Evolutionary conservation across 495 filamentous ascomycete genomes (phyloP).

Genomic region (Aspergillus panamensis): DNA sequence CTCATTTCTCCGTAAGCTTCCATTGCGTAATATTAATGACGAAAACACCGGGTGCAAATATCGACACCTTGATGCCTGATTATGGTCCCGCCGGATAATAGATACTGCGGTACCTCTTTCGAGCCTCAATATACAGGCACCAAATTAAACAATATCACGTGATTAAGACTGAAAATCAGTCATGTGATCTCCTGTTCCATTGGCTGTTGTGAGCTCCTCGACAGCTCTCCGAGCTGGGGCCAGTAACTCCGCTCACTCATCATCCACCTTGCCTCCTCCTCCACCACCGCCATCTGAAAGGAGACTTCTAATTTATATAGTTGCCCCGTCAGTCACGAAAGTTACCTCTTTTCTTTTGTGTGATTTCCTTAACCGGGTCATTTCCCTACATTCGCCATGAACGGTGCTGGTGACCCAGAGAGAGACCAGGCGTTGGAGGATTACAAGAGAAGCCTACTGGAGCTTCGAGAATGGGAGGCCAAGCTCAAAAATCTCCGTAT

Average conservation of each 20-base stretch:
- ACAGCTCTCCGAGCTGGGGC: constrained; percentile 25
- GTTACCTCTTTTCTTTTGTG: background rate
- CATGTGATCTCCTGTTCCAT: constrained; percentile 28
- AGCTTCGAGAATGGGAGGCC: constrained; percentile 97
- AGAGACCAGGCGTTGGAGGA: constrained; percentile 78
- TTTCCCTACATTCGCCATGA: constrained; percentile 36
- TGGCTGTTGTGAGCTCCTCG: constrained; percentile 31
- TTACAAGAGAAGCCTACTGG: constrained; percentile 89
- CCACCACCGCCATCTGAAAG: background rate
- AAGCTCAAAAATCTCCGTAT: constrained; percentile 88
- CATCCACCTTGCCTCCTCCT: constrained; percentile 12
- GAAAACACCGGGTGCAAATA: constrained; percentile 10
- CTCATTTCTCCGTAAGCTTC: constrained; percentile 6
- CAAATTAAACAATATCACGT: constrained; percentile 22
- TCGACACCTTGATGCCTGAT: constrained; percentile 23
- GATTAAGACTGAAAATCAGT: constrained; percentile 12
- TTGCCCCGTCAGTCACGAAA: background rate
- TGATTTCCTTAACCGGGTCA: constrained; percentile 1
- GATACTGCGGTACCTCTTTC: constrained; percentile 12
- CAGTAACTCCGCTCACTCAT: constrained; percentile 14
- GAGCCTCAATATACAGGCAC: constrained; percentile 12
- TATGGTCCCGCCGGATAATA: constrained; percentile 12
- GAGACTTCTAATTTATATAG: background rate
- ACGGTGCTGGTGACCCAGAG: constrained; percentile 57
- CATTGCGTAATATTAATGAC: constrained; percentile 23